A percentile compares a stretch with the other conserved stretches of the same genome.
Conservation (phyloP, 257 asterid species). For the Nyctanthes arbortristis region DNA sequence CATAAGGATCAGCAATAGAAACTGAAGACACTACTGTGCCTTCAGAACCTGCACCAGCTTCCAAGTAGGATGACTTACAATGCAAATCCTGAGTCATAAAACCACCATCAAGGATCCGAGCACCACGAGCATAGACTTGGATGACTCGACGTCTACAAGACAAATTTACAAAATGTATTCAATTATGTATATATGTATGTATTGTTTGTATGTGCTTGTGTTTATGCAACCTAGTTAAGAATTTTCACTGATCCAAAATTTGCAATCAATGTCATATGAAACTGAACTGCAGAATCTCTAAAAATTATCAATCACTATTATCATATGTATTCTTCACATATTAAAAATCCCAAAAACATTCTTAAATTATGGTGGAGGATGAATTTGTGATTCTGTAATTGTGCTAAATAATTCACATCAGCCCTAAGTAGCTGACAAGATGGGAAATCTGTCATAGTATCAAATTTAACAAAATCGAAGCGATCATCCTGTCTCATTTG, state of each 20-base stretch:
- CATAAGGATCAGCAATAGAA: slow-evolving; percentile 96
- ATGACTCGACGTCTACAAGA: slow-evolving; percentile 84
- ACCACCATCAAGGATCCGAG: slow-evolving; percentile 95
- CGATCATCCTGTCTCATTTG: background rate
- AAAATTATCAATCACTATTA: background rate
- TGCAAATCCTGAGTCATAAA: slow-evolving; percentile 95
- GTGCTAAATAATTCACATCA: slow-evolving; percentile 6
- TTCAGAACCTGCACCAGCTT: slow-evolving; percentile 68
- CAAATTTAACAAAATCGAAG: background rate
- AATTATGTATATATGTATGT: too few relatives aligned
- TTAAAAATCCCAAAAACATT: slow-evolving; percentile 7
- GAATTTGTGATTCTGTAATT: background rate
- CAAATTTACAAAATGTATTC: slow-evolving; percentile 24
- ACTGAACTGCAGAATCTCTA: background rate
- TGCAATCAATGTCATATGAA: slow-evolving; percentile 1
- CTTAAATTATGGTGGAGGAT: background rate
- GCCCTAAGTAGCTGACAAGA: slow-evolving; percentile 2
- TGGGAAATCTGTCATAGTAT: slow-evolving; percentile 5
- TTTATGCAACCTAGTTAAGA: background rate
- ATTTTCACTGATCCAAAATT: background rate
- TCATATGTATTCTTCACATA: background rate
- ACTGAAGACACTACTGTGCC: slow-evolving; percentile 67
- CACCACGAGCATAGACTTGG: slow-evolving; percentile 92
- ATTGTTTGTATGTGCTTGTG: too few relatives aligned
- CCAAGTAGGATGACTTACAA: slow-evolving; percentile 71